phyloP scores from a whole-genome alignment of 1,284 basidiomycete species.

The Sanguinoderma infundibulare region DNA sequence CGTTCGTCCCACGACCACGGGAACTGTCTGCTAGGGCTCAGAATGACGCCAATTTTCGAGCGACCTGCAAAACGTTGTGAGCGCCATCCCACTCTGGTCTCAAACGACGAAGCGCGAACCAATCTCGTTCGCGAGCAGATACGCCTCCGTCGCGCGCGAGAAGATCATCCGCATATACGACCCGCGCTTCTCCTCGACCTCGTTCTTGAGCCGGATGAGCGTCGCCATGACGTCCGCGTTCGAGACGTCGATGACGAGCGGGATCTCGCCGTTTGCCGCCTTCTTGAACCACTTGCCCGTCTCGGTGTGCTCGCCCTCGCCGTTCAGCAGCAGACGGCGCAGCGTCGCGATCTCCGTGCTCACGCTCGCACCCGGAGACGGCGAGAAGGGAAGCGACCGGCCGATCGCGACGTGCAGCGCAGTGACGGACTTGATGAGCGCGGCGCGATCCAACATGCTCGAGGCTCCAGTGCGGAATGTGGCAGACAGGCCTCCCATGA shows the following conservation, averaged over 20 bases:
- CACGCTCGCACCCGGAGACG: conserved; percentile 42
- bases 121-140: conserved; percentile 77
- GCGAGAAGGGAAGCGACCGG: conserved; percentile 40
- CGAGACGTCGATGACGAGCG: conserved; percentile 53
- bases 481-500: conserved; percentile 60
- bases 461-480: conserved; percentile 59
- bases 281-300: conserved; percentile 54
- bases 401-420: conserved; percentile 76
- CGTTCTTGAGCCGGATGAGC: conserved; percentile 73
- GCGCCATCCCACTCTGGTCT: background rate
- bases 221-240: conserved; percentile 66
- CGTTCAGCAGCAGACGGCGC: conserved; percentile 50
- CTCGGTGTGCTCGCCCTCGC: conserved; percentile 45
- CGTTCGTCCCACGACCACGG: conserved; percentile 54
- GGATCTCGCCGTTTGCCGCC: conserved; percentile 51
- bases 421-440: conserved; percentile 68
- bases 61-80: conserved; percentile 36
- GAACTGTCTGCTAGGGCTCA: conserved; percentile 54
- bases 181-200: conserved; percentile 65
- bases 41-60: conserved; percentile 56
- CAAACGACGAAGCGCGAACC: conserved; percentile 19
- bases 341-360: conserved; percentile 60
- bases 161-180: conserved; percentile 67
- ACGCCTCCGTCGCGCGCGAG: conserved; percentile 75
- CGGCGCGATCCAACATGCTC: conserved; percentile 67